phyloP scores from a whole-genome alignment of 306 rosid genomes.

The Ochetophila trinervis region DNA sequence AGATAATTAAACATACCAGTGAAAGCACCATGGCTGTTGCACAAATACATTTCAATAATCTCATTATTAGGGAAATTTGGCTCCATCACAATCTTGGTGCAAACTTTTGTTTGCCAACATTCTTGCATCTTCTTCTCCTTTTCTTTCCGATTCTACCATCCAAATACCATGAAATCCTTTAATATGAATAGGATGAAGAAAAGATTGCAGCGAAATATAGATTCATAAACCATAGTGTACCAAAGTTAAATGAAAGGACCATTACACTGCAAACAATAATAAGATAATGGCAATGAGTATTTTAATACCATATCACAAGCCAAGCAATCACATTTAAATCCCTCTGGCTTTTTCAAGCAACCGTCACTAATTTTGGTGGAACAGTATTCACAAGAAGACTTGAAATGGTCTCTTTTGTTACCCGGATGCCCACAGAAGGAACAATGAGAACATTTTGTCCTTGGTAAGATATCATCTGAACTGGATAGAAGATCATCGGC shows the following conservation, averaged over 20 bases:
- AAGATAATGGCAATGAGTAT: constrained; percentile 4
- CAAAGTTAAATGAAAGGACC: neutral
- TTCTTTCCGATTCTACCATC: constrained; percentile 61
- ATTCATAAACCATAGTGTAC: neutral
- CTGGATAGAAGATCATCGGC: constrained; percentile 33
- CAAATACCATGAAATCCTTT: constrained; percentile 17
- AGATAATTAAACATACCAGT: constrained; percentile 43
- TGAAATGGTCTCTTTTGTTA: constrained; percentile 58
- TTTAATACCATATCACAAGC: constrained; percentile 61
- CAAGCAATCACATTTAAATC: constrained; percentile 74
- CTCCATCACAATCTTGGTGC: constrained; percentile 61
- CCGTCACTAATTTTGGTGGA: constrained; percentile 37
- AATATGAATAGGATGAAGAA: neutral
- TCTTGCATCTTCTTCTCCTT: constrained; percentile 54
- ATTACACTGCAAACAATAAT: constrained; percentile 8
- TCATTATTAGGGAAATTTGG: constrained; percentile 64
- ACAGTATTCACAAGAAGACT: constrained; percentile 60
- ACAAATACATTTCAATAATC: constrained; percentile 64
- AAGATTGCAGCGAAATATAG: neutral
- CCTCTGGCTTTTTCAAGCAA: constrained; percentile 63
- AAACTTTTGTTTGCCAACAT: constrained; percentile 55
- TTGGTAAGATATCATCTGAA: constrained; percentile 36
- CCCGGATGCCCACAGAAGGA: constrained; percentile 98
- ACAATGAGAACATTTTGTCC: constrained; percentile 64
- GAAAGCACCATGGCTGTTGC: constrained; percentile 55